These are phyloP conservation scores for Alectoria sarmentosa DNA, from an alignment of 495 filamentous ascomycete genomes.

Conservation along the genomic window DNA sequence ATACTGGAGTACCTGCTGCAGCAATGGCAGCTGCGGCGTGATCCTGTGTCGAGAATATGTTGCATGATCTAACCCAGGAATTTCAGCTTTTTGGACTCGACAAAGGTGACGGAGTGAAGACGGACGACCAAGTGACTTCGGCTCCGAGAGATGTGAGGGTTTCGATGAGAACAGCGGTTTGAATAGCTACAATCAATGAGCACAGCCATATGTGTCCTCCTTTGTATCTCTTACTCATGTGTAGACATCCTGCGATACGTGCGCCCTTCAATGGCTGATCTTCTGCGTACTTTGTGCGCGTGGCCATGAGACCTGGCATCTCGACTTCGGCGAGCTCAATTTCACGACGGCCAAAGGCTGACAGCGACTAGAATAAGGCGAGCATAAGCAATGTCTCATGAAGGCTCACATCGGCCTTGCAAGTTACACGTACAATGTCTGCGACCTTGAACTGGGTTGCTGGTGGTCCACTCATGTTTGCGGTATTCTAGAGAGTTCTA, in stretches of 20 bases:
- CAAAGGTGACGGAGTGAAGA: background rate
- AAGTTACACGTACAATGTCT: constrained; percentile 62
- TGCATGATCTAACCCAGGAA: constrained; percentile 52
- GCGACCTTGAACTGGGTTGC: constrained; percentile 96
- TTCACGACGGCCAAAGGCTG: constrained; percentile 98
- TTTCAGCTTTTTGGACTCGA: constrained; percentile 4
- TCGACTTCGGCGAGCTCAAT: constrained; percentile 98
- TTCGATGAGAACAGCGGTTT: constrained; percentile 98
- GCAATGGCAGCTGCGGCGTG: constrained; percentile 97
- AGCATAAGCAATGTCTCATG: constrained; percentile 23
- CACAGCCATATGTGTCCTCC: background rate
- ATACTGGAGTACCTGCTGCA: constrained; percentile 88
- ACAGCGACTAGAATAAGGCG: constrained; percentile 54
- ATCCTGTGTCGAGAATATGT: constrained; percentile 99
- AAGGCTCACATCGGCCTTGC: constrained; percentile 4
- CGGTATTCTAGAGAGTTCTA: constrained; percentile 2
- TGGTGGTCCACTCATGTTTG: constrained; percentile 62
- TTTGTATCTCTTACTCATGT: constrained; percentile 70
- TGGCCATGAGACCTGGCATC: constrained; percentile 97
- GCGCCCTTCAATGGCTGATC: constrained; percentile 92
- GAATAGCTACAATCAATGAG: constrained; percentile 59
- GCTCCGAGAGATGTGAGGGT: constrained; percentile 89
- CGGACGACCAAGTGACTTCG: constrained; percentile 90
- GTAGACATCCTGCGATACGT: constrained; percentile 92
- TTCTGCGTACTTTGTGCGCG: constrained; percentile 77